Evolutionary conservation across 1,139 yeast genomes (phyloP).

Genomic region (Pichia sp.): DNA sequence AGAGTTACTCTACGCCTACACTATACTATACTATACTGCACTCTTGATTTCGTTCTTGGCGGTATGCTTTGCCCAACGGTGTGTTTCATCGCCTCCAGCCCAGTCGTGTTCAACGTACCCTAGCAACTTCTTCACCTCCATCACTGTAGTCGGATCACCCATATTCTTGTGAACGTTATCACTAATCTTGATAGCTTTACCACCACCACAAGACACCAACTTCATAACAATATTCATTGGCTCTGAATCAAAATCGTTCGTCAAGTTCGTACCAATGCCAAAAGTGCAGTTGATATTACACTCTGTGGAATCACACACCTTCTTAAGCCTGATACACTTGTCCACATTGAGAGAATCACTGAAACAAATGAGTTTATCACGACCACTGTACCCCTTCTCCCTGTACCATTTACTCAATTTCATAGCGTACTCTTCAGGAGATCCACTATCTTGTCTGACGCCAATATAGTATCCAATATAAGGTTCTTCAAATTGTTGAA

Average conservation of each 20-base stretch:
- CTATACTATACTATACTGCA: too few relatives aligned
- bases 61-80: too few relatives aligned
- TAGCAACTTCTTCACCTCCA: slow-evolving; percentile 61
- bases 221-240: slow-evolving; percentile 94
- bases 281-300: slow-evolving; percentile 54
- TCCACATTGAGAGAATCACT: slow-evolving; percentile 84
- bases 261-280: slow-evolving; percentile 92
- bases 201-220: slow-evolving; percentile 62
- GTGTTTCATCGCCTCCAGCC: slow-evolving; percentile 73
- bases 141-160: slow-evolving; percentile 73
- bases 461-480: slow-evolving; percentile 75
- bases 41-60: too few relatives aligned
- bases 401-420: slow-evolving; percentile 69
- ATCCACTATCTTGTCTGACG: slow-evolving; percentile 98
- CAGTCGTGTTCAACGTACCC: slow-evolving; percentile 70
- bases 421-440: slow-evolving; percentile 70
- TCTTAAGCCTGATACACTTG: slow-evolving; percentile 60
- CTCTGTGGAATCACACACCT: slow-evolving; percentile 47
- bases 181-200: slow-evolving; percentile 81
- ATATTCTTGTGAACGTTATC: slow-evolving; percentile 90
- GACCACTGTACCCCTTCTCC: slow-evolving; percentile 48
- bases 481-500: slow-evolving; percentile 56
- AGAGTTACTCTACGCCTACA: too few relatives aligned
- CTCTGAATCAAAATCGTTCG: slow-evolving; percentile 61
- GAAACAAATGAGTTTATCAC: slow-evolving; percentile 67